Conservation (phyloP, 192 early-diverging fungal genomes). For the Backusella tarrabulga region DNA sequence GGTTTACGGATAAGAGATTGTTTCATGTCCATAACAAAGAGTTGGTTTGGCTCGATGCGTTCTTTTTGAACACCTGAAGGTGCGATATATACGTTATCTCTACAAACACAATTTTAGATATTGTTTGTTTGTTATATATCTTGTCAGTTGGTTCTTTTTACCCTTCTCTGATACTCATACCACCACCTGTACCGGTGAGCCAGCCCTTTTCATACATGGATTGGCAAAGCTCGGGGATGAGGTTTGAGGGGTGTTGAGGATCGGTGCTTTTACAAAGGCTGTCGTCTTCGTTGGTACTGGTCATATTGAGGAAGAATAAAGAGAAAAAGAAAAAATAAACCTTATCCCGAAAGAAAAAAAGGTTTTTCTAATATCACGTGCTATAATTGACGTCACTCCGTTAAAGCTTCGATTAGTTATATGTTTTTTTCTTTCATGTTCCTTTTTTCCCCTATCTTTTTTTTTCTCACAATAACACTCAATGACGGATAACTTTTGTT, state of each 20-base stretch:
- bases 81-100: conserved; percentile 82
- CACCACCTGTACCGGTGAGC: conserved; percentile 96
- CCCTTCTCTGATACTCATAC: conserved; percentile 78
- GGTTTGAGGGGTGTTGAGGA: conserved; percentile 69
- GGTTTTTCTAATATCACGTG: neutral
- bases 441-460: neutral
- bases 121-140: neutral
- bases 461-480: conserved; percentile 2
- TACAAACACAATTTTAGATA: conserved; percentile 11
- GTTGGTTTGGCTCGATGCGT: conserved; percentile 77
- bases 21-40: conserved; percentile 77
- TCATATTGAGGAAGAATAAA: neutral
- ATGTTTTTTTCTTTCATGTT: conserved; percentile 7
- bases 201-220: conserved; percentile 90
- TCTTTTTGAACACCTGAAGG: conserved; percentile 95
- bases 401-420: neutral
- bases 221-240: conserved; percentile 91
- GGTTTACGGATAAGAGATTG: conserved; percentile 70
- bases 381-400: neutral
- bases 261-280: conserved; percentile 55
- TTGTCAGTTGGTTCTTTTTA: conserved; percentile 31
- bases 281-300: conserved; percentile 30
- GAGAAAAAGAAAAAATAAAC: neutral
- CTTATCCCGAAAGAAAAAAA: neutral
- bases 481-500: conserved; percentile 48